Conservation (phyloP, 1,284 basidiomycete genomes). For the Moesziomyces parantarcticus region DNA sequence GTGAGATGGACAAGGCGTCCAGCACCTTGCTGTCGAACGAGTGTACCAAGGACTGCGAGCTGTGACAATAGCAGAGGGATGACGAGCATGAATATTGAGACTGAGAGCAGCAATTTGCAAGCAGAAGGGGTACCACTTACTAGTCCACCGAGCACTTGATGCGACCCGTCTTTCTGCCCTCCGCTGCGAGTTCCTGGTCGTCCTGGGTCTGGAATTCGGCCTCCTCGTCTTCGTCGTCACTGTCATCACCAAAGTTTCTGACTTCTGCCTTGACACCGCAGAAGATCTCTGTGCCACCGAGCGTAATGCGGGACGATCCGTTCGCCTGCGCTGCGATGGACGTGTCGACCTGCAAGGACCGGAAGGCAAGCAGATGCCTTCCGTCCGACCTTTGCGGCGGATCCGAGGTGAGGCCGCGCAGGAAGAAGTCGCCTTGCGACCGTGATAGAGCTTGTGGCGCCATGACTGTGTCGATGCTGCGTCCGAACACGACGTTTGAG, state of each 20-base stretch:
- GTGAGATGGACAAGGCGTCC: slow-evolving; percentile 33
- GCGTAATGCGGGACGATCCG: slow-evolving; percentile 53
- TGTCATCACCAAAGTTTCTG: slow-evolving; percentile 39
- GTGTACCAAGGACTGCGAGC: slow-evolving; percentile 42
- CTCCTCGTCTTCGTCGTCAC: slow-evolving; percentile 43
- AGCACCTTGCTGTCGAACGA: slow-evolving; percentile 45
- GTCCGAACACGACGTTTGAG: background rate
- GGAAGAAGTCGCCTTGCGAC: slow-evolving; percentile 58
- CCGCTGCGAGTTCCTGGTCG: slow-evolving; percentile 38
- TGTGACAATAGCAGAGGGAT: background rate
- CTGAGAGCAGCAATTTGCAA: background rate
- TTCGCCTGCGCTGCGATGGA: slow-evolving; percentile 51
- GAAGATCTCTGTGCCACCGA: slow-evolving; percentile 59
- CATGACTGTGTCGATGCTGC: slow-evolving; percentile 18
- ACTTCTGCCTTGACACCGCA: slow-evolving; percentile 63
- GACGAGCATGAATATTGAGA: background rate
- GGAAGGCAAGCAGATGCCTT: slow-evolving; percentile 48
- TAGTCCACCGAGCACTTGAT: slow-evolving; percentile 55
- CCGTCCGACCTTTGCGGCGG: slow-evolving; percentile 58
- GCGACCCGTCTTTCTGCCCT: slow-evolving; percentile 34
- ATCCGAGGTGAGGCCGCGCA: slow-evolving; percentile 50
- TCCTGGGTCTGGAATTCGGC: slow-evolving; percentile 38
- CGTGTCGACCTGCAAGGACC: slow-evolving; percentile 51
- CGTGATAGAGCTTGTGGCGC: slow-evolving; percentile 55
- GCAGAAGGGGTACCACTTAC: background rate